Conservation (phyloP, 2,329 filamentous ascomycete species). For the Fusarium sp. region DNA sequence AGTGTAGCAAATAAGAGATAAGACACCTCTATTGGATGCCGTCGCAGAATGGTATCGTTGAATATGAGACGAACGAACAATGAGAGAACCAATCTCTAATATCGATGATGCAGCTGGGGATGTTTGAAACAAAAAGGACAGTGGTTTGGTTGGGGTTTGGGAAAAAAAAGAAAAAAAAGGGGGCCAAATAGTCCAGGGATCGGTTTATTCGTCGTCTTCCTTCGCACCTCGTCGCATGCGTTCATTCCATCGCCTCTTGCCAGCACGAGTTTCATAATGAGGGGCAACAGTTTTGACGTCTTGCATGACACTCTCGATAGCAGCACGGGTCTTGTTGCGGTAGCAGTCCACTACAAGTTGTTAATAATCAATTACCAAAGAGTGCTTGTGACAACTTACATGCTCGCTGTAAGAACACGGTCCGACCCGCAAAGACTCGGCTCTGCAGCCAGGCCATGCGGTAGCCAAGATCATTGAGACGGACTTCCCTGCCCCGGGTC, state of each 20-base stretch:
- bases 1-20: constrained; percentile 18
- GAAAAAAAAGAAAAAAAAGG: neutral
- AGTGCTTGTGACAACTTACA: constrained; percentile 67
- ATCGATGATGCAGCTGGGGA: constrained; percentile 14
- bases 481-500: constrained; percentile 83
- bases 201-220: constrained; percentile 44
- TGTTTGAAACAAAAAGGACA: constrained; percentile 17
- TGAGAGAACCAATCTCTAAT: constrained; percentile 33
- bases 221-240: constrained; percentile 55
- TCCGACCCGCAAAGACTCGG: constrained; percentile 86
- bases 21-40: constrained; percentile 24
- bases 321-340: constrained; percentile 87
- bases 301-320: constrained; percentile 81
- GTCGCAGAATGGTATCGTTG: constrained; percentile 49
- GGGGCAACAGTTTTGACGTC: constrained; percentile 79
- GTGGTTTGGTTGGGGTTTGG: constrained; percentile 4
- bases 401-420: constrained; percentile 89
- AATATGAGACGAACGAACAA: constrained; percentile 36
- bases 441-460: constrained; percentile 98
- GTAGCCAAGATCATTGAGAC: constrained; percentile 91
- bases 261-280: constrained; percentile 88
- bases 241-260: constrained; percentile 81
- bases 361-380: constrained; percentile 10
- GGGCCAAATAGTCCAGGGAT: neutral
- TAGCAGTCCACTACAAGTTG: constrained; percentile 82